Evolutionary conservation across 2,329 filamentous ascomycete species (phyloP).

Genomic region (Orbilia brochopaga): DNA sequence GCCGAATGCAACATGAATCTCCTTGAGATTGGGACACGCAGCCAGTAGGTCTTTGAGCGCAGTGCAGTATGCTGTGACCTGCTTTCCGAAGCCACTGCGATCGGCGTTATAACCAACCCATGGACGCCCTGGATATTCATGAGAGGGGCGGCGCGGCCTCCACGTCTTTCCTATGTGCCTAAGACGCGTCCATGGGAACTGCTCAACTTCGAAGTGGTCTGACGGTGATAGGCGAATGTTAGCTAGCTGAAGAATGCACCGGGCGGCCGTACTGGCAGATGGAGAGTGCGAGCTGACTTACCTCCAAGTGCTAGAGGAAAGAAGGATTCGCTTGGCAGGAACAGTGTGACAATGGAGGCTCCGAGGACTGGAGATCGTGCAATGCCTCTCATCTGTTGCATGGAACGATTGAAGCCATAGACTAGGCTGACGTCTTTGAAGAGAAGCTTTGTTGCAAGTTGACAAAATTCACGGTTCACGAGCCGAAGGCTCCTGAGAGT

Average conservation of each 20-base stretch:
- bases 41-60: conserved; percentile 16
- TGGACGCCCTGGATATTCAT: conserved; percentile 31
- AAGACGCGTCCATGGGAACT: no score
- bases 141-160: conserved; percentile 27
- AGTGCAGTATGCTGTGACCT: conserved; percentile 3
- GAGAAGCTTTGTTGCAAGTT: conserved; percentile 7
- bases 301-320: conserved; percentile 38
- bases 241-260: no score
- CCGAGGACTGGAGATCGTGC: conserved; percentile 4
- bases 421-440: conserved; percentile 27
- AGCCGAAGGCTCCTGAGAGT: conserved; percentile 12
- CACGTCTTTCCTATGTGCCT: no score
- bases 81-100: conserved; percentile 20
- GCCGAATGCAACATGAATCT: conserved; percentile 28
- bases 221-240: no score
- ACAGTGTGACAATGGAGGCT: conserved; percentile 13
- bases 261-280: no score
- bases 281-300: neutral
- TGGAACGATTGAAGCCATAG: conserved; percentile 29
- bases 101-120: conserved; percentile 21
- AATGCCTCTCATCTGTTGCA: conserved; percentile 20
- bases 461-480: conserved; percentile 21
- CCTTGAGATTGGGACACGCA: conserved; percentile 20
- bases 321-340: conserved; percentile 35
- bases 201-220: no score